Evolutionary conservation across 1,139 yeast genomes (phyloP).

Genomic region (Fermentozyma sake): DNA sequence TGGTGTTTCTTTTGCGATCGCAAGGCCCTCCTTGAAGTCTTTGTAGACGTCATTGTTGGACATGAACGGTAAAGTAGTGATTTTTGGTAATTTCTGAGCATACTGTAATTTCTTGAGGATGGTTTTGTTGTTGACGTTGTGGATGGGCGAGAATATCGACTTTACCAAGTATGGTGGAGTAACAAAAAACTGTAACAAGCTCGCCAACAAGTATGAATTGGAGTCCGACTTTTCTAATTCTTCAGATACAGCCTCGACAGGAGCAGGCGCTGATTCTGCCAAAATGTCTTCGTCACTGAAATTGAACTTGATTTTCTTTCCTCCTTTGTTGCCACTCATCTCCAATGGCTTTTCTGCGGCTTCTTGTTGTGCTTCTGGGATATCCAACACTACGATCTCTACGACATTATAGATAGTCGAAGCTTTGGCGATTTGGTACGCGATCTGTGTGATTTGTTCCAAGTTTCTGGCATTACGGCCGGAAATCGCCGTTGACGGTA

Average conservation of each 20-base stretch:
- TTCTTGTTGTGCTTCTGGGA: slow-evolving; percentile 24
- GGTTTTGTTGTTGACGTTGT: slow-evolving; percentile 23
- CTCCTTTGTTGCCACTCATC: slow-evolving; percentile 22
- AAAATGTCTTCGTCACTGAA: slow-evolving; percentile 25
- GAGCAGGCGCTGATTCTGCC: slow-evolving; percentile 3
- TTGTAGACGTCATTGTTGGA: slow-evolving; percentile 35
- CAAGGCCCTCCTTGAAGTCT: slow-evolving; percentile 61
- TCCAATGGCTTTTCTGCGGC: slow-evolving; percentile 16
- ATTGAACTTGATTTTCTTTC: slow-evolving; percentile 33
- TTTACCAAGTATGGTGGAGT: slow-evolving; percentile 82
- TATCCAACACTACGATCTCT: slow-evolving; percentile 67
- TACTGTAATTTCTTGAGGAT: slow-evolving; percentile 45
- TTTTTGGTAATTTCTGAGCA: slow-evolving; percentile 68
- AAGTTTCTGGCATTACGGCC: slow-evolving; percentile 53
- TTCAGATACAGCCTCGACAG: too few relatives aligned
- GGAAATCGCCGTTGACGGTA: slow-evolving; percentile 59
- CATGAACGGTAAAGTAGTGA: slow-evolving; percentile 74
- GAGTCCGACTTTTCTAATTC: too few relatives aligned
- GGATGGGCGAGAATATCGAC: slow-evolving; percentile 41
- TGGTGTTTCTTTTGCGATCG: slow-evolving; percentile 52
- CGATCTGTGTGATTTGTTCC: slow-evolving; percentile 67
- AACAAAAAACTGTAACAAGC: slow-evolving; percentile 72
- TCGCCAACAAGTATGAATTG: slow-evolving; percentile 60
- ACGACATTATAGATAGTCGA: slow-evolving; percentile 65
- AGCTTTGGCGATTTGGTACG: slow-evolving; percentile 76